Conservation (phyloP, 768 basidiomycete genomes). For the Amanita thiersii region DNA sequence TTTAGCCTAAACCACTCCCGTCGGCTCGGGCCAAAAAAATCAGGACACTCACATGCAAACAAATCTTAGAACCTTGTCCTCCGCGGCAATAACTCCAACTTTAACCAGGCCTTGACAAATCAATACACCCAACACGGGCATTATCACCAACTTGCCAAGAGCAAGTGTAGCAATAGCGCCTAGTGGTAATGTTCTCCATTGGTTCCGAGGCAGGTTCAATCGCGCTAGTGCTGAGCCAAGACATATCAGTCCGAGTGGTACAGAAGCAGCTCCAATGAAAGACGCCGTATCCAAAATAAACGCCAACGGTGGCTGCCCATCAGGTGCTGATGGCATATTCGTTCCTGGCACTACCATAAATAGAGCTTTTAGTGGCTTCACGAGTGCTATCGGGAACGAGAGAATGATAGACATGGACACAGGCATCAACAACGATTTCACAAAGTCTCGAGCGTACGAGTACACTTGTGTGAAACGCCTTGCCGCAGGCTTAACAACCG, state of each 20-base stretch:
- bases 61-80: conserved; percentile 55
- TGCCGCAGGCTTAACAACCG: conserved; percentile 7
- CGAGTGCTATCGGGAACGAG: conserved; percentile 47
- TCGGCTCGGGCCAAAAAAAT: conserved; percentile 1
- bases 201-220: conserved; percentile 37
- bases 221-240: conserved; percentile 58
- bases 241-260: conserved; percentile 55
- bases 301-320: conserved; percentile 59
- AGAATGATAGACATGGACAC: conserved; percentile 45
- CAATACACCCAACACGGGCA: conserved; percentile 54
- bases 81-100: conserved; percentile 34
- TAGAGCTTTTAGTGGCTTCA: conserved; percentile 51
- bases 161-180: conserved; percentile 49
- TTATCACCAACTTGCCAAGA: conserved; percentile 43
- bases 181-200: conserved; percentile 35
- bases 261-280: conserved; percentile 56
- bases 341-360: conserved; percentile 41
- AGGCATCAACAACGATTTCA: conserved; percentile 35
- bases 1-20: background rate
- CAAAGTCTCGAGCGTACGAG: conserved; percentile 13
- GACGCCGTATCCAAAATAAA: conserved; percentile 47
- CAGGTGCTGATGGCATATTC: conserved; percentile 44
- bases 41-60: conserved; percentile 52
- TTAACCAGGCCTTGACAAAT: conserved; percentile 44
- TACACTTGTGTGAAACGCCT: conserved; percentile 1